phyloP scores from a whole-genome alignment of 2,329 filamentous ascomycete species.

The Trichoderma endophyticum region DNA sequence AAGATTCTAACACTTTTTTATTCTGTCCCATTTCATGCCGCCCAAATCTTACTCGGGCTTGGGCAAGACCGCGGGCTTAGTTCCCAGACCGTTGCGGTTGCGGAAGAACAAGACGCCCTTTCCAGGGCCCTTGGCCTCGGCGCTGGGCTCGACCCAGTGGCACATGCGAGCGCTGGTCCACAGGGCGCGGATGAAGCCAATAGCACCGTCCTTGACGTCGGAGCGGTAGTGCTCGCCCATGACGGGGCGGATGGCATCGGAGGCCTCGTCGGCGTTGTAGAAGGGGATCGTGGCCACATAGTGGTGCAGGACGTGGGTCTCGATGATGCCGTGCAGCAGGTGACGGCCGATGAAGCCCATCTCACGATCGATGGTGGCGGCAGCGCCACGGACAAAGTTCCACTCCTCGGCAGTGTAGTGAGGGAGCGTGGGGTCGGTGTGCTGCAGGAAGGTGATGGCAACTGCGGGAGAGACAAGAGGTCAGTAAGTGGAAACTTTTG shows the following conservation, averaged over 20 bases:
- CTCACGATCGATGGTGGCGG: conserved; percentile 94
- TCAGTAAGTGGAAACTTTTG: conserved; percentile 19
- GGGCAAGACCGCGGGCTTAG: conserved; percentile 36
- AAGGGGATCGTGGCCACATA: conserved; percentile 95
- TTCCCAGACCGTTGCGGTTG: conserved; percentile 84
- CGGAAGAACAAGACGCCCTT: conserved; percentile 91
- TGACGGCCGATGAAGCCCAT: conserved; percentile 93
- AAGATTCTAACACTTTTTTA: not conserved
- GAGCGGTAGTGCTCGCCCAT: conserved; percentile 96
- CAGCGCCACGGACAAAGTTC: conserved; percentile 91
- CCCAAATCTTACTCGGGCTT: conserved; percentile 18
- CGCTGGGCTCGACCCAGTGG: conserved; percentile 95
- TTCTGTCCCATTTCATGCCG: not conserved
- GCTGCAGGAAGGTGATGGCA: conserved; percentile 95
- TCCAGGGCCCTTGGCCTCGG: conserved; percentile 73
- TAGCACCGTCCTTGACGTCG: conserved; percentile 69
- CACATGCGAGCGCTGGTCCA: conserved; percentile 81
- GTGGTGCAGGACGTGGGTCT: conserved; percentile 97
- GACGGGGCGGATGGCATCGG: conserved; percentile 87
- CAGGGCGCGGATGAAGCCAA: conserved; percentile 81
- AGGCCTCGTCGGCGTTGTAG: conserved; percentile 93
- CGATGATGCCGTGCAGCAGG: conserved; percentile 91
- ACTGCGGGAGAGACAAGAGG: conserved; percentile 53
- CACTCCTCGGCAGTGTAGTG: conserved; percentile 85
- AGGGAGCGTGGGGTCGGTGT: conserved; percentile 90